Evolutionary conservation across 192 early-diverging fungal species (phyloP).

Genomic region (Umbelopsis isabellina): DNA sequence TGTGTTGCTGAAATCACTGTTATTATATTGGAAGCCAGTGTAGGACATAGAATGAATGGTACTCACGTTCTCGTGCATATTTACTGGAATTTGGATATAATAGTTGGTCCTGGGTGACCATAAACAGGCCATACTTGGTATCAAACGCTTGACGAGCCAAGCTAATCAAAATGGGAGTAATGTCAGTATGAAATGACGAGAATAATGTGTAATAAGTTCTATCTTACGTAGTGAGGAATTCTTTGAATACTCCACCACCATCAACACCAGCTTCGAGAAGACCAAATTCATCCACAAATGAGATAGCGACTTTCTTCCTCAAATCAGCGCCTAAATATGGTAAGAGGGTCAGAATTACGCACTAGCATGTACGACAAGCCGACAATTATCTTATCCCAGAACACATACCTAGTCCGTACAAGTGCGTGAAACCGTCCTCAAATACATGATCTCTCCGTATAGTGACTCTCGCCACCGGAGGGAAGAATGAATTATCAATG

Average conservation of each 20-base stretch:
- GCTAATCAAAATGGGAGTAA: slow-evolving; percentile 31
- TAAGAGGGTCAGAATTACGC: neutral
- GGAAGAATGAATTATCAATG: slow-evolving; percentile 20
- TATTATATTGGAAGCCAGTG: neutral
- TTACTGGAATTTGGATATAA: slow-evolving; percentile 75
- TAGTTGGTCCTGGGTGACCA: slow-evolving; percentile 64
- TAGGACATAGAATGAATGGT: neutral
- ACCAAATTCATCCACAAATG: slow-evolving; percentile 85
- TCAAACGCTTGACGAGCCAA: slow-evolving; percentile 77
- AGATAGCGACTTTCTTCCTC: slow-evolving; percentile 81
- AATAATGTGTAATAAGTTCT: neutral
- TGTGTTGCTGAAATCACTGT: slow-evolving; percentile 32
- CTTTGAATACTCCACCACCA: slow-evolving; percentile 97
- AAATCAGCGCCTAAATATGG: slow-evolving; percentile 54
- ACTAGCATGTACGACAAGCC: no score
- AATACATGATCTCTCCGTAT: slow-evolving; percentile 82
- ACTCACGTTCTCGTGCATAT: slow-evolving; percentile 49
- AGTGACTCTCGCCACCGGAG: slow-evolving; percentile 46
- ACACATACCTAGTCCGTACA: slow-evolving; percentile 65
- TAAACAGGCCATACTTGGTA: slow-evolving; percentile 69
- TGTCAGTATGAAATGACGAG: neutral
- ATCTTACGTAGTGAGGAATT: slow-evolving; percentile 83
- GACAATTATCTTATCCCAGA: no score
- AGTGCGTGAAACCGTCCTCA: slow-evolving; percentile 83
- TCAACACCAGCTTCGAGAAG: slow-evolving; percentile 92